Evolutionary conservation across 257 asterid genomes (phyloP).

Genomic region (Striga asiatica): DNA sequence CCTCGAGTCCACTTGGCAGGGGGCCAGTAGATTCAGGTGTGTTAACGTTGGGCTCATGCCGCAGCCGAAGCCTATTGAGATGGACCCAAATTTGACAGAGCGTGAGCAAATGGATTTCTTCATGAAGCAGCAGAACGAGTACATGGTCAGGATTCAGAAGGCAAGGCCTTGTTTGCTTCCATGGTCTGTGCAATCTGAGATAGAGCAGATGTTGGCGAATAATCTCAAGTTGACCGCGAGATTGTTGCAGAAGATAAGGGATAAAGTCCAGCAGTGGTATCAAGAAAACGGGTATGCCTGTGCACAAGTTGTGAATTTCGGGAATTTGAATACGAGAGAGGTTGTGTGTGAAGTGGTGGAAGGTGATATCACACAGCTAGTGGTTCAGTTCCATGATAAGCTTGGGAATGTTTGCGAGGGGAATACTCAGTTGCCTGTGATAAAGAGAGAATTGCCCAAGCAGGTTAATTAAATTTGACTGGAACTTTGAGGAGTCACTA

Average conservation of each 20-base stretch:
- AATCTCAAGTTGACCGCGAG: constrained; percentile 81
- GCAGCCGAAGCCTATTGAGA: constrained; percentile 76
- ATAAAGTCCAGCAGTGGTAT: constrained; percentile 90
- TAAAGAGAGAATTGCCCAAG: constrained; percentile 77
- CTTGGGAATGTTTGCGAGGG: constrained; percentile 92
- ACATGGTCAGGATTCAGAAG: constrained; percentile 62
- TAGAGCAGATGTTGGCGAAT: constrained; percentile 56
- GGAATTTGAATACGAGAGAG: constrained; percentile 85
- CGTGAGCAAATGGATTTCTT: constrained; percentile 61
- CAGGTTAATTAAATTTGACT: constrained; percentile 40
- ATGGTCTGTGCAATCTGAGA: constrained; percentile 53
- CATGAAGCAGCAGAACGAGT: constrained; percentile 66
- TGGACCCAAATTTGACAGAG: constrained; percentile 95
- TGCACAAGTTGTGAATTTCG: constrained; percentile 92
- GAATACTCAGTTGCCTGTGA: constrained; percentile 69
- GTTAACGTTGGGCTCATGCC: constrained; percentile 85
- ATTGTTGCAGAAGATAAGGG: constrained; percentile 90
- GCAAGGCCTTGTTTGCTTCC: constrained; percentile 90
- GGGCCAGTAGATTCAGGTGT: constrained; percentile 80
- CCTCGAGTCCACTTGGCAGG: constrained; percentile 76
- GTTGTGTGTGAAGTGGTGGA: constrained; percentile 97
- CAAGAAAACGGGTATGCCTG: constrained; percentile 89
- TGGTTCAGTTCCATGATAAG: constrained; percentile 88
- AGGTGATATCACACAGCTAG: constrained; percentile 88
- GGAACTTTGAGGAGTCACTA: neutral